phyloP scores from a whole-genome alignment of 805 yeast species.

The Phaffomyces thermotolerans region DNA sequence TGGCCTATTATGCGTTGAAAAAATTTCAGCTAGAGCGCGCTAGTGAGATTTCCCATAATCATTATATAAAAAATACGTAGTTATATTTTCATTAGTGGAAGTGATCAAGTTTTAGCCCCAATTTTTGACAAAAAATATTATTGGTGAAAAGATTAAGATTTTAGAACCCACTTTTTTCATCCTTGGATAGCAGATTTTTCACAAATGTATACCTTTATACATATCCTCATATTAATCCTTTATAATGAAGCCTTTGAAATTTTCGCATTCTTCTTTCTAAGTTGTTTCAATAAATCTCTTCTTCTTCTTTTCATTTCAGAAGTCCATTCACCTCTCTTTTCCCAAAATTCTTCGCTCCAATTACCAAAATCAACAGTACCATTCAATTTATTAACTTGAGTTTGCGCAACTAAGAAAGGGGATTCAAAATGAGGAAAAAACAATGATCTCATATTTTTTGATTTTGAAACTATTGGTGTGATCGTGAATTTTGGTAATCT shows the following conservation, averaged over 20 bases:
- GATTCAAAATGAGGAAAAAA: conserved; percentile 83
- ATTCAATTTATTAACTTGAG: conserved; percentile 58
- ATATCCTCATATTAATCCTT: not conserved
- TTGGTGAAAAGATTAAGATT: no score
- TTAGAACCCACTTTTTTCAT: no score
- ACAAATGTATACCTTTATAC: no score
- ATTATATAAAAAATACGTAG: no score
- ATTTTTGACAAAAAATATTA: no score
- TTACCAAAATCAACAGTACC: conserved; percentile 29
- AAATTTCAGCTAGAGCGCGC: no score
- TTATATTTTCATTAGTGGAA: no score
- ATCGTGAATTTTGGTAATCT: conserved; percentile 15
- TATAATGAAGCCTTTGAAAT: conserved; percentile 17
- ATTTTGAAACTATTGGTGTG: conserved; percentile 19
- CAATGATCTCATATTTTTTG: conserved; percentile 40
- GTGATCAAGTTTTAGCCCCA: no score
- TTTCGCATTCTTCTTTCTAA: conserved; percentile 37
- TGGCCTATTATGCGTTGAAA: no score
- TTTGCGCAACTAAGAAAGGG: conserved; percentile 80
- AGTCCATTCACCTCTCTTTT: conserved; percentile 71
- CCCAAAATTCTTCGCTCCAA: conserved; percentile 79
- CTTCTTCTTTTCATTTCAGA: conserved; percentile 67
- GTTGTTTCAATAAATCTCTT: conserved; percentile 61
- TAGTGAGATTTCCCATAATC: no score
- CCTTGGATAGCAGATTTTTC: no score